Evolutionary conservation across 2,329 filamentous ascomycete genomes (phyloP).

Genomic region (Colletotrichum sp.): DNA sequence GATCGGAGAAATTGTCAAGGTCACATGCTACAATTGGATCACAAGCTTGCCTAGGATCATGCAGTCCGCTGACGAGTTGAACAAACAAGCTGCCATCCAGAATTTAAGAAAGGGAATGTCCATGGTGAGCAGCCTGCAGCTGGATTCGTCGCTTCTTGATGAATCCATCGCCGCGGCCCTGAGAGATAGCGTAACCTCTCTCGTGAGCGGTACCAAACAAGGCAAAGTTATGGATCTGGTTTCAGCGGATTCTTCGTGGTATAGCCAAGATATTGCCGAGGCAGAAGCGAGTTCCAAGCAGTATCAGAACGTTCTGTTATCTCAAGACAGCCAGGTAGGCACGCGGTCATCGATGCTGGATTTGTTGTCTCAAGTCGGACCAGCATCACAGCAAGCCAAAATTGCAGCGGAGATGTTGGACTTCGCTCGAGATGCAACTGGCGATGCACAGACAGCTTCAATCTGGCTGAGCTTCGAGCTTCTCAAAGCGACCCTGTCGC

Average conservation of each 20-base stretch:
- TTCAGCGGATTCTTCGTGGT: conserved; percentile 29
- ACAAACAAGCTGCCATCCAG: conserved; percentile 73
- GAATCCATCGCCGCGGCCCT: conserved; percentile 71
- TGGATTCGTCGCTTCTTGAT: conserved; percentile 70
- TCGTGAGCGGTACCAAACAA: conserved; percentile 38
- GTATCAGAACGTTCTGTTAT: conserved; percentile 68
- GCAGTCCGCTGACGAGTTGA: conserved; percentile 81
- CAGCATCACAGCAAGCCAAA: conserved; percentile 61
- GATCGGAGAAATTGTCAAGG: conserved; percentile 69
- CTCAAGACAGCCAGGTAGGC: conserved; percentile 68
- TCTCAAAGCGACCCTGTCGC: conserved; percentile 60
- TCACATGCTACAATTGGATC: conserved; percentile 80
- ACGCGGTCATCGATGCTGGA: conserved; percentile 63
- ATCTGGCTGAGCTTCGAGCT: conserved; percentile 84
- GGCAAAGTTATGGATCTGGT: conserved; percentile 36
- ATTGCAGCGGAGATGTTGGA: conserved; percentile 71
- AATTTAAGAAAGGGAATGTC: conserved; percentile 79
- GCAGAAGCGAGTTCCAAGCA: conserved; percentile 22
- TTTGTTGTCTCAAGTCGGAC: conserved; percentile 61
- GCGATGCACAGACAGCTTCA: conserved; percentile 67
- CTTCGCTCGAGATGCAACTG: conserved; percentile 61
- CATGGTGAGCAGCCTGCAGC: conserved; percentile 66
- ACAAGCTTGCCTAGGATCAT: conserved; percentile 80
- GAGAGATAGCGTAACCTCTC: conserved; percentile 71
- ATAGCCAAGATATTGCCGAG: conserved; percentile 30